Evolutionary conservation across 73 alveolate genomes (phyloP).

Genomic region (Paramecium primaurelia): DNA sequence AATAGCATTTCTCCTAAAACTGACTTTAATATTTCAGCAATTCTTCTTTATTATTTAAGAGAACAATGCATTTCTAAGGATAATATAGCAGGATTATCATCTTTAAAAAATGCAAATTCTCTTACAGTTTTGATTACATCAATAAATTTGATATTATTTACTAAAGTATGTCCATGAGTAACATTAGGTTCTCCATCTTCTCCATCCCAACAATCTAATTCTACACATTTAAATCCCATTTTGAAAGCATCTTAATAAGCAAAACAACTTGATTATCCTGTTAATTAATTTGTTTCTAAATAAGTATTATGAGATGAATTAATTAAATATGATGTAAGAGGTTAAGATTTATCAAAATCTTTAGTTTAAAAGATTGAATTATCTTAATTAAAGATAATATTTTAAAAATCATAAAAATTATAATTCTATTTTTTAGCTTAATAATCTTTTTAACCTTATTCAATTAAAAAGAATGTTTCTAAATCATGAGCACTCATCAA

Average conservation of each 20-base stretch:
- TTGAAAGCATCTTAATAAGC: conserved; percentile 84
- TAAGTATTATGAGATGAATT: conserved; percentile 94
- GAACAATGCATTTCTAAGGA: conserved; percentile 93
- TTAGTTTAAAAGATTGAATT: not conserved
- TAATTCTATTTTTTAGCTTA: not conserved
- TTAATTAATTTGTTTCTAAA: conserved; percentile 86
- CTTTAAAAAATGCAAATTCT: conserved; percentile 74
- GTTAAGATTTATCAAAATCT: conserved; percentile 76
- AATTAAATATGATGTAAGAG: conserved; percentile 79
- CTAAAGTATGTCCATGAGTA: conserved; percentile 92
- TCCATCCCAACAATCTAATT: conserved; percentile 91
- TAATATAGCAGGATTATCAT: conserved; percentile 82
- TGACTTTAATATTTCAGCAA: conserved; percentile 73
- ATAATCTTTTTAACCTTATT: not conserved
- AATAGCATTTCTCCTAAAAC: conserved; percentile 74
- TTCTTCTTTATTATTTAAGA: conserved; percentile 68
- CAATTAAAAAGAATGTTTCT: conserved; percentile 3
- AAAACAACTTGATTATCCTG: conserved; percentile 84
- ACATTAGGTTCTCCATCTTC: conserved; percentile 85
- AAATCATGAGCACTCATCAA: conserved; percentile 69
- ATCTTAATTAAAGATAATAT: not conserved
- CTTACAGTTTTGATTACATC: conserved; percentile 79
- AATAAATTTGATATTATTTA: conserved; percentile 70
- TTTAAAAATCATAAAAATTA: conserved; percentile 8
- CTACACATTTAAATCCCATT: conserved; percentile 92